Evolutionary conservation across 352 stramenopile genomes (phyloP), one percentile per base, ranked within the genome.

Genomic region (Globisporangium cylindrosporum): DNA sequence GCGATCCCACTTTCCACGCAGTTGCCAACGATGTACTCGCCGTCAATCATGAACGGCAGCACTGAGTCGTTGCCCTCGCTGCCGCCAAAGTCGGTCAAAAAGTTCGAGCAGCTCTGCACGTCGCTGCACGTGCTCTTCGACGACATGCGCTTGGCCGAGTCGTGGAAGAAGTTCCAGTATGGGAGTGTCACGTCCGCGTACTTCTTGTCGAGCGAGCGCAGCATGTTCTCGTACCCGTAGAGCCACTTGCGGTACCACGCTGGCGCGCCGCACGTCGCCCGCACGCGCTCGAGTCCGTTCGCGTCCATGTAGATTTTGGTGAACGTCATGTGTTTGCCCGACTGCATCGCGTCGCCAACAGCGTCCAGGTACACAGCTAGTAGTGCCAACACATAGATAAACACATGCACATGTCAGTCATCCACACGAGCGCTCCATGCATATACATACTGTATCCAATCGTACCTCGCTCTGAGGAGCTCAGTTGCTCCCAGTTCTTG

Each of bases 241-340:
- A 92, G 62, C 46, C 77, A 92, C 67, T 88, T 89, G 57, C 84
- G 84, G 65, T 92, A 83, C 84, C 84, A 92, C 14, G 78, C 78
- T 0, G 79, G 72, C 9, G 80, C 79, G 22, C 82, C 79, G 25
- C 84, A 90, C 2, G 76, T 87, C 36, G 66, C 69, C 10, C 75
- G 78, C 2, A 87, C 80, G 53, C 75, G 68, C 4, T 75, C 54
- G 29, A 86, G 64, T 61, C 75, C 73, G 7, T 46, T 53, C 2
- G 60, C 41, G 34, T 88, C 72, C 79, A 87, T 86, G 66, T 87
- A 87, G 14, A 89, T 65, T 41, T 84, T 68, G 49, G 81, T 80
- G 66, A 92, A 90, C 10, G 74, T 70, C 59, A 86, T 67, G 66
- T 90, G 81, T 3, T 76, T 66, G 41, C 82, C 82, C 0, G 71